Conservation (phyloP, 257 asterid species). For the Thymus mandschuricus region DNA sequence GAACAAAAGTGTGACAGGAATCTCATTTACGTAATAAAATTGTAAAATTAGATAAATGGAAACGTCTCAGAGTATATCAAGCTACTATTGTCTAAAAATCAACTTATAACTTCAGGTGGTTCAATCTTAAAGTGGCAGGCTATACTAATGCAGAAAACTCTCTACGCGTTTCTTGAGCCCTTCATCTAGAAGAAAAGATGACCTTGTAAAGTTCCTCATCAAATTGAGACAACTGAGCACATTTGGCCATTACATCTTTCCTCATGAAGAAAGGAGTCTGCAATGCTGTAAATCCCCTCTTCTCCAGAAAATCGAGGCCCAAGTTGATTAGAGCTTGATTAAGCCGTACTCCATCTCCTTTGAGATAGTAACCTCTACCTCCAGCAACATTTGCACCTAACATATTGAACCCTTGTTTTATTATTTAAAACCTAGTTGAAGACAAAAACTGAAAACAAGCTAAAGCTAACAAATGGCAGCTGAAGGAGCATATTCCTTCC, state of each 20-base stretch:
- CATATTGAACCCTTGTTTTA: conserved; percentile 19
- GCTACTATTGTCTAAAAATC: background rate
- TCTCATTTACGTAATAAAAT: conserved; percentile 3
- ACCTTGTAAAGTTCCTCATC: conserved; percentile 99
- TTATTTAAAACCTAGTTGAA: conserved; percentile 24
- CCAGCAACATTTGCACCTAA: conserved; percentile 89
- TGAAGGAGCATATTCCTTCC: background rate
- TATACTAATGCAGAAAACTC: background rate
- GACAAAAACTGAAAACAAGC: background rate
- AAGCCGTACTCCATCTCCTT: conserved; percentile 85
- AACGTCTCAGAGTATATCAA: background rate
- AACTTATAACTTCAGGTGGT: background rate
- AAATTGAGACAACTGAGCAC: conserved; percentile 94
- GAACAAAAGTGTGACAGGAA: conserved; percentile 5
- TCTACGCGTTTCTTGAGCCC: background rate
- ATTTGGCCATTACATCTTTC: conserved; percentile 86
- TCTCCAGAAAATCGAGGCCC: conserved; percentile 69
- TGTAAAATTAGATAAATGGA: background rate
- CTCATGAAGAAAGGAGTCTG: conserved; percentile 94
- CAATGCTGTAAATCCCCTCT: conserved; percentile 57
- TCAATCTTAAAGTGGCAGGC: background rate
- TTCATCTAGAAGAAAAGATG: conserved; percentile 14
- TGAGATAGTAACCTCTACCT: conserved; percentile 85
- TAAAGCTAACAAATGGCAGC: background rate
- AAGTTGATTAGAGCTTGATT: conserved; percentile 84